phyloP scores from a whole-genome alignment of 129 eudicot species.

The Flaveria ramosissima region DNA sequence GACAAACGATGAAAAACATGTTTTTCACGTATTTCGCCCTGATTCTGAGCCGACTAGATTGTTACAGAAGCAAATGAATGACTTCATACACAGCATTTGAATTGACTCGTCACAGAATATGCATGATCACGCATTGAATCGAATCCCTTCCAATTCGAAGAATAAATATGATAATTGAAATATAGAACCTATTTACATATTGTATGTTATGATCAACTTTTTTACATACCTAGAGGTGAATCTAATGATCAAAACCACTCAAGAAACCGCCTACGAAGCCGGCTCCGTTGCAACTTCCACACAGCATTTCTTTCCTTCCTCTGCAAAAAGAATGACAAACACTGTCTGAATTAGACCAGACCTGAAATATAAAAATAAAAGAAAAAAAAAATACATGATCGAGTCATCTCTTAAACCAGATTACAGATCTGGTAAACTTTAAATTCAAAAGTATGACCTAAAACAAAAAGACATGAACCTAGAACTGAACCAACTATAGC shows the following conservation, averaged over 20 bases:
- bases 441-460: too few species aligned
- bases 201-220: conserved; percentile 11
- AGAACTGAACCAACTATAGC: neutral
- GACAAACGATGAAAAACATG: conserved; percentile 61
- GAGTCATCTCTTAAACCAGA: too few species aligned
- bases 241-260: conserved; percentile 65
- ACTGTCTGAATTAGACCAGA: neutral
- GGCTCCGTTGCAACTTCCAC: conserved; percentile 86
- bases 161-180: conserved; percentile 11
- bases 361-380: too few species aligned
- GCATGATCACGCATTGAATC: neutral
- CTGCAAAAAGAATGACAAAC: conserved; percentile 38
- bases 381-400: too few species aligned
- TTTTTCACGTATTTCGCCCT: conserved; percentile 65
- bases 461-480: neutral
- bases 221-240: conserved; percentile 14
- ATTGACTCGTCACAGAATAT: conserved; percentile 17
- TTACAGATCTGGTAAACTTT: too few species aligned
- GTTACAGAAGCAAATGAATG: conserved; percentile 62
- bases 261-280: conserved; percentile 85
- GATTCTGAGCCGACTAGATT: conserved; percentile 52
- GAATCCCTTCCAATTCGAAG: neutral
- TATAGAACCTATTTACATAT: conserved; percentile 25
- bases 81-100: conserved; percentile 51
- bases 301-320: conserved; percentile 74